These are phyloP conservation scores for Ustilago loliicola DNA, from an alignment of 1,284 basidiomycete genomes.

Conservation along the genomic window DNA sequence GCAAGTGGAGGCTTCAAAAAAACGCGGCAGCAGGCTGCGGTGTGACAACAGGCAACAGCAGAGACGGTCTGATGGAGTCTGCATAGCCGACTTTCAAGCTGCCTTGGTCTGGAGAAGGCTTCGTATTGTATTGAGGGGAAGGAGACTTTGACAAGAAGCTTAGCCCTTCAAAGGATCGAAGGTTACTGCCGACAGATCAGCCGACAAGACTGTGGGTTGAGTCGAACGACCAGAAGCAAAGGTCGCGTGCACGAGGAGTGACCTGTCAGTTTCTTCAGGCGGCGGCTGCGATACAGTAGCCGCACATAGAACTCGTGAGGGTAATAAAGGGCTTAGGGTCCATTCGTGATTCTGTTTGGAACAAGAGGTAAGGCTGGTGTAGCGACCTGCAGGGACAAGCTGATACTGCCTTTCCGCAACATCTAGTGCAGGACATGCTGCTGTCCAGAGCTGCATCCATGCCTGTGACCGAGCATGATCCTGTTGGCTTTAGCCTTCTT, in stretches of 20 bases:
- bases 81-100: neutral
- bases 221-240: neutral
- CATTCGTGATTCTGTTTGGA: too few relatives aligned
- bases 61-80: neutral
- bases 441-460: neutral
- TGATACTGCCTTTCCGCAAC: neutral
- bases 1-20: neutral
- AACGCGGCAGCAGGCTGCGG: slow-evolving; percentile 3
- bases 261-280: neutral
- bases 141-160: too few relatives aligned
- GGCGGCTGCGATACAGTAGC: neutral
- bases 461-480: neutral
- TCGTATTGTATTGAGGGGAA: too few relatives aligned
- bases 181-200: too few relatives aligned
- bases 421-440: neutral
- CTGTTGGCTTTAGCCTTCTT: neutral
- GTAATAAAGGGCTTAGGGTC: neutral
- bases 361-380: too few relatives aligned
- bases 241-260: neutral
- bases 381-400: too few relatives aligned
- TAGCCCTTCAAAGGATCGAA: too few relatives aligned
- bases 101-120: neutral
- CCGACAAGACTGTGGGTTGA: neutral
- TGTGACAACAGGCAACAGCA: neutral
- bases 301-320: neutral